A percentile compares a stretch with the other conserved stretches of the same genome.
Evolutionary conservation across 176 grass and related monocot species (phyloP).

Genomic region (Triticum monococcum): DNA sequence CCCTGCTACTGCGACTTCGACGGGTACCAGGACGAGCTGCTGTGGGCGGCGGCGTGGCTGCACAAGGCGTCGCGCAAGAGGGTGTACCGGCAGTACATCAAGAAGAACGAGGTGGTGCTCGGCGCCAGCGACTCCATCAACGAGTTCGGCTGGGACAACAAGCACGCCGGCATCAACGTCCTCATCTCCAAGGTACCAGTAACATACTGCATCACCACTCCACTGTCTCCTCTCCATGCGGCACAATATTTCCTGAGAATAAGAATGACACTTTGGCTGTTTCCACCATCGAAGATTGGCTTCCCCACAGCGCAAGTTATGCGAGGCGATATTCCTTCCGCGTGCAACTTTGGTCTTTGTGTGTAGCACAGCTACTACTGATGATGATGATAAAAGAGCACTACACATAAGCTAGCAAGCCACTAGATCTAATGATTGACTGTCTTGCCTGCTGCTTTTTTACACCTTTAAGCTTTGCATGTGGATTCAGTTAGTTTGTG

Average conservation of each 20-base stretch:
- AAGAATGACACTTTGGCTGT: not conserved
- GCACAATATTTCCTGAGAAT: not conserved
- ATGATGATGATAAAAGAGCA: not conserved
- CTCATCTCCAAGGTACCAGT: constrained; percentile 77
- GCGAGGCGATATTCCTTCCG: not conserved
- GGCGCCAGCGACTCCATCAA: constrained; percentile 83
- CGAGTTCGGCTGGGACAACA: constrained; percentile 98
- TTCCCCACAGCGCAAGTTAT: not conserved
- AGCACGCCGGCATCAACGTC: constrained; percentile 94
- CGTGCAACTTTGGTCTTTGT: not conserved
- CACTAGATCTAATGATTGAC: not conserved
- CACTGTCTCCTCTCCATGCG: not conserved
- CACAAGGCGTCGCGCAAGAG: constrained; percentile 77
- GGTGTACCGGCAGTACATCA: constrained; percentile 85
- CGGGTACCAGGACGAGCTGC: constrained; percentile 94
- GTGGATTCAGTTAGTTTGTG: not conserved
- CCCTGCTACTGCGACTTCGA: constrained; percentile 89
- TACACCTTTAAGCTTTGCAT: not conserved
- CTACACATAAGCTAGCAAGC: not conserved
- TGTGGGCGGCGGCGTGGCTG: constrained; percentile 95
- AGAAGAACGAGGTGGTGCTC: constrained; percentile 81
- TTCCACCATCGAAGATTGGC: not conserved
- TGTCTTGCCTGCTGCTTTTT: not conserved
- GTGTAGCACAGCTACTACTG: not conserved
- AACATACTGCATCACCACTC: not conserved